Evolutionary conservation across 371 early-diverging fungal species (phyloP), one percentile per base, ranked within the genome.

Genomic region (Mycotypha africana): DNA sequence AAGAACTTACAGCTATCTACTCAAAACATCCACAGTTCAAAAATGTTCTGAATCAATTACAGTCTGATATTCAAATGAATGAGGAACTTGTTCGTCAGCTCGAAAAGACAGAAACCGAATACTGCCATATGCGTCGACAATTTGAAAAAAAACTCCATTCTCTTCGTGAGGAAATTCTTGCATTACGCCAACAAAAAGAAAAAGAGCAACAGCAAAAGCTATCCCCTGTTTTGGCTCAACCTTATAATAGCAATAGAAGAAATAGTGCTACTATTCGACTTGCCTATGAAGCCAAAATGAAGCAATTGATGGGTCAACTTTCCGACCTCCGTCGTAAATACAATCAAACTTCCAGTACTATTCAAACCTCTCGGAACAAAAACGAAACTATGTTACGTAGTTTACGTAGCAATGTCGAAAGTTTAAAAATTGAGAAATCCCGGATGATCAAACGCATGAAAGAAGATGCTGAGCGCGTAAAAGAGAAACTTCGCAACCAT

Each of bases 361-460:
- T 75, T 28, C 70, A 77, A 11, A 60, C 70, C 19, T 65, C 72
- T 9, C 77, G 79, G 22, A 76, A 61, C 42, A 58, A 74, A 43
- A 73, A 72, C 22, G 81, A 81, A 48, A 60, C 58, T 24, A 67
- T 72, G 45, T 43, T 83, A 3, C 67, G 75, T 20, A 65, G 67
- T 0, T 59, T 83, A 37, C 69, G 72, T 22, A 60, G 62, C 14
- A 70, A 71, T 36, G 70, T 84, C 9, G 82, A 84, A 49, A 71
- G 67, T 2, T 78, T 81, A 42, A 82, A 80, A 61, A 66, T 72
- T 10, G 92, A 91, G 56, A 89, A 90, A 52, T 51, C 74, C n/a
- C 78, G 83, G 3, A 85, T 88, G 82, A 56, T 88, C 51, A 85
- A 83, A 51, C 81, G 85, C 11, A 83, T 89, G 74, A 86, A 85